Conservation (phyloP, 139 green algal genomes). For the Edaphochlamys debaryana region DNA sequence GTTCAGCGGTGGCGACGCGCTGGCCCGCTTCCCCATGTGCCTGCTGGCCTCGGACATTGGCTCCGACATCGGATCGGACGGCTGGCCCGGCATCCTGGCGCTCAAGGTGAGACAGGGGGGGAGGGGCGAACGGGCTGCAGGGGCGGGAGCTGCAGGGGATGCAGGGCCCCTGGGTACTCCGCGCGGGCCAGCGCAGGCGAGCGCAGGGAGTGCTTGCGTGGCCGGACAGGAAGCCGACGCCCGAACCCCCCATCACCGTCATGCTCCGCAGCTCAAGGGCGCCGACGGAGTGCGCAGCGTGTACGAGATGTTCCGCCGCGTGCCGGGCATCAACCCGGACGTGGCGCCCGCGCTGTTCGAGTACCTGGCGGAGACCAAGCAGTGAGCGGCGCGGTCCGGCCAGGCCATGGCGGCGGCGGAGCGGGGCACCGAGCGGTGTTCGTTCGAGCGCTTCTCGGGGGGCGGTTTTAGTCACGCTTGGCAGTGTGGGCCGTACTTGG, state of each 20-base stretch:
- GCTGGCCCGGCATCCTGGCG: conserved; percentile 51
- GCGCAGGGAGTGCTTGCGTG: no score
- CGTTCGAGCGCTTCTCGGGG: no score
- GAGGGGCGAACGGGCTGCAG: no score
- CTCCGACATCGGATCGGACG: conserved; percentile 50
- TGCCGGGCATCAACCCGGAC: conserved; percentile 46
- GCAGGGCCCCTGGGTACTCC: no score
- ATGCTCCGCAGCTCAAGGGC: conserved; percentile 25
- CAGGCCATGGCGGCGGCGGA: background rate
- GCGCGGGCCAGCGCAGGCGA: no score
- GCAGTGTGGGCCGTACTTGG: no score
- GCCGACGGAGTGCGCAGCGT: conserved; percentile 44
- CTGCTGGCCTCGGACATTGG: conserved; percentile 46
- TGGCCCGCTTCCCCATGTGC: conserved; percentile 52
- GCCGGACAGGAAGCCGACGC: no score
- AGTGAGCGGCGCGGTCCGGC: background rate
- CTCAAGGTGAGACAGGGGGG: conserved; percentile 53
- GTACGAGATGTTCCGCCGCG: conserved; percentile 45
- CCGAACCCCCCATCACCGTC: background rate
- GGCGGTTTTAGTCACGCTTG: no score
- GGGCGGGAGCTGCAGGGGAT: no score
- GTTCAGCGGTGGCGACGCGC: conserved; percentile 34
- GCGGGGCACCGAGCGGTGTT: no score
- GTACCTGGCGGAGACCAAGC: conserved; percentile 56
- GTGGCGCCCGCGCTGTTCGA: conserved; percentile 62